Percentiles rank a stretch among this genome's conserved stretches.
Evolutionary conservation across 345 rosid genomes (phyloP).

Genomic region (Erysimum cheiranthoides): DNA sequence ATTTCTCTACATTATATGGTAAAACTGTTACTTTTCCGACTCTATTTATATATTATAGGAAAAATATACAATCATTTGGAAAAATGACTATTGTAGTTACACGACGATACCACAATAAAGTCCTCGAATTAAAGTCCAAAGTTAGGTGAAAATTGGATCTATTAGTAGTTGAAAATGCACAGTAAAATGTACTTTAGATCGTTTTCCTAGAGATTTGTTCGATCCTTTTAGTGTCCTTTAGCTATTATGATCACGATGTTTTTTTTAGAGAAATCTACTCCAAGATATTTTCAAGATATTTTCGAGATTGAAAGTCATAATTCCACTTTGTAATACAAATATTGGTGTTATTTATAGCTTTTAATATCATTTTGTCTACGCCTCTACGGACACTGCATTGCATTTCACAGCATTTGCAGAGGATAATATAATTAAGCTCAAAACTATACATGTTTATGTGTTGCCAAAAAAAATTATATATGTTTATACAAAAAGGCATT

Average conservation of each 20-base stretch:
- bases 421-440: neutral
- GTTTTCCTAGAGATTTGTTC: constrained; percentile 23
- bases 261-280: too few species aligned
- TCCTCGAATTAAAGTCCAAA: constrained; percentile 35
- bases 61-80: neutral
- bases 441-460: neutral
- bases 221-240: constrained; percentile 13
- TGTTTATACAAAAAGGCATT: neutral
- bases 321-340: neutral
- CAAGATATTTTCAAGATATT: constrained; percentile 2
- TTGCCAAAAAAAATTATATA: neutral
- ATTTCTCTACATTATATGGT: neutral
- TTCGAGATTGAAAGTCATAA: neutral
- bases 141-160: constrained; percentile 41
- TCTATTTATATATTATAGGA: neutral
- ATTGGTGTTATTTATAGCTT: constrained; percentile 1
- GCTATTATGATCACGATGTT: constrained; percentile 18
- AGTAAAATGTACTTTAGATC: constrained; percentile 27
- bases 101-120: neutral
- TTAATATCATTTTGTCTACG: neutral
- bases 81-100: constrained; percentile 19
- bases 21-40: constrained; percentile 5
- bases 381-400: neutral
- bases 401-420: neutral
- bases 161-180: constrained; percentile 40